Conservation (phyloP, 2,329 filamentous ascomycete species). For the Hypoxylon sp. region DNA sequence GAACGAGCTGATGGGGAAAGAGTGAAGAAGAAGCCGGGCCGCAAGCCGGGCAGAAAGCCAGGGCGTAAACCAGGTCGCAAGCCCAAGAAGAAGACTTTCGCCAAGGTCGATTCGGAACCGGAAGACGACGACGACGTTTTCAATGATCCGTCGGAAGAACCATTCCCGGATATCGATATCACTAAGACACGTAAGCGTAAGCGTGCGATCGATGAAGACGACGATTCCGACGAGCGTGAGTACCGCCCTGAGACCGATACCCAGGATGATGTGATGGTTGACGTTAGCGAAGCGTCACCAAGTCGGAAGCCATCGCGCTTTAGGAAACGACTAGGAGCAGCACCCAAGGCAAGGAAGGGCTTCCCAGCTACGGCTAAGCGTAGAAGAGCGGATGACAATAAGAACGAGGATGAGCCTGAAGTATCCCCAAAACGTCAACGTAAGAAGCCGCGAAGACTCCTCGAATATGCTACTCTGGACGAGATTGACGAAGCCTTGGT, state of each 20-base stretch:
- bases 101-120: slow-evolving; percentile 47
- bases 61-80: slow-evolving; percentile 50
- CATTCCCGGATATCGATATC: slow-evolving; percentile 41
- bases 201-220: slow-evolving; percentile 37
- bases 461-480: slow-evolving; percentile 37
- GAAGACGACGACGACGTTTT: slow-evolving; percentile 48
- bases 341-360: slow-evolving; percentile 33
- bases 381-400: slow-evolving; percentile 20
- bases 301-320: slow-evolving; percentile 32
- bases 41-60: slow-evolving; percentile 50
- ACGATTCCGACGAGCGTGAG: slow-evolving; percentile 49
- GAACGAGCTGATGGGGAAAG: slow-evolving; percentile 43
- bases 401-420: slow-evolving; percentile 39
- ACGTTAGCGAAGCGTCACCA: slow-evolving; percentile 26
- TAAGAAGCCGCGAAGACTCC: slow-evolving; percentile 41
- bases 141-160: slow-evolving; percentile 43
- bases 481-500: slow-evolving; percentile 38
- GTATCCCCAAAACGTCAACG: slow-evolving; percentile 43
- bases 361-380: slow-evolving; percentile 16
- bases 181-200: slow-evolving; percentile 48
- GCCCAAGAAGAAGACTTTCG: slow-evolving; percentile 52
- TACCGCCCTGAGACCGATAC: slow-evolving; percentile 47
- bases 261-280: slow-evolving; percentile 46
- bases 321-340: slow-evolving; percentile 40
- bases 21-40: slow-evolving; percentile 49